These are phyloP conservation scores for Yamadazyma friedrichii DNA, from an alignment of 1,139 yeast species.

Conservation along the genomic window DNA sequence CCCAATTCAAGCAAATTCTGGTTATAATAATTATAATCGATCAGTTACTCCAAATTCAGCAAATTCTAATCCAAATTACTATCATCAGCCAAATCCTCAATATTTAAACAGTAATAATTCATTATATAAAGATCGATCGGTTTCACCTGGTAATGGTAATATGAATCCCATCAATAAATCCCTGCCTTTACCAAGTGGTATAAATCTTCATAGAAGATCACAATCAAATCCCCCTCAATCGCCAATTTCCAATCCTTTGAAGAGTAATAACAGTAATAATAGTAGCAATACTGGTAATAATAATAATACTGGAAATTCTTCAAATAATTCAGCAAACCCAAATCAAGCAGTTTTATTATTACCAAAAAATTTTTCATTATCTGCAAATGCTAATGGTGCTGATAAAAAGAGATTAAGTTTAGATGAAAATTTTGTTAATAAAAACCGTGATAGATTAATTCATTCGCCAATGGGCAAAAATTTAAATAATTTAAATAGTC, in stretches of 20 bases:
- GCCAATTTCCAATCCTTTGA: conserved; percentile 17
- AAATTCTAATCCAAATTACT: conserved; percentile 15
- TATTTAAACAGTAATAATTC: conserved; percentile 15
- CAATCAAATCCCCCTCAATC: conserved; percentile 36
- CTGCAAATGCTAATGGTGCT: conserved; percentile 11
- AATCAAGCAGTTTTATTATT: conserved; percentile 41
- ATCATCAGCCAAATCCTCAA: conserved; percentile 29
- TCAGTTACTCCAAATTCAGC: conserved; percentile 17
- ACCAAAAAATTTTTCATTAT: conserved; percentile 43
- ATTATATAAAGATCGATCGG: conserved; percentile 28
- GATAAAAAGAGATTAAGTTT: conserved; percentile 28
- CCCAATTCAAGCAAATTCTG: conserved; percentile 13
- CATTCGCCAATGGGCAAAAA: conserved; percentile 19
- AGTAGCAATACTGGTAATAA: conserved; percentile 13
- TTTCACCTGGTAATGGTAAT: conserved; percentile 23
- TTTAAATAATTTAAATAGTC: conserved; percentile 18
- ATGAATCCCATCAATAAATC: conserved; percentile 9
- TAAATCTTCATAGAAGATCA: conserved; percentile 29
- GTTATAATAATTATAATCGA: conserved; percentile 8
- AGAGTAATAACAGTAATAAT: not conserved
- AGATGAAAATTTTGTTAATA: conserved; percentile 27
- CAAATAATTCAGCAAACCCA: conserved; percentile 21
- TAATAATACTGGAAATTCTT: conserved; percentile 18
- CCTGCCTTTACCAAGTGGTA: conserved; percentile 17
- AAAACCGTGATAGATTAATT: conserved; percentile 13